A percentile compares a stretch with the other conserved stretches of the same genome.
These are phyloP conservation scores for Tausonia pullulans DNA, from an alignment of 1,284 basidiomycete species.

Conservation along the genomic window DNA sequence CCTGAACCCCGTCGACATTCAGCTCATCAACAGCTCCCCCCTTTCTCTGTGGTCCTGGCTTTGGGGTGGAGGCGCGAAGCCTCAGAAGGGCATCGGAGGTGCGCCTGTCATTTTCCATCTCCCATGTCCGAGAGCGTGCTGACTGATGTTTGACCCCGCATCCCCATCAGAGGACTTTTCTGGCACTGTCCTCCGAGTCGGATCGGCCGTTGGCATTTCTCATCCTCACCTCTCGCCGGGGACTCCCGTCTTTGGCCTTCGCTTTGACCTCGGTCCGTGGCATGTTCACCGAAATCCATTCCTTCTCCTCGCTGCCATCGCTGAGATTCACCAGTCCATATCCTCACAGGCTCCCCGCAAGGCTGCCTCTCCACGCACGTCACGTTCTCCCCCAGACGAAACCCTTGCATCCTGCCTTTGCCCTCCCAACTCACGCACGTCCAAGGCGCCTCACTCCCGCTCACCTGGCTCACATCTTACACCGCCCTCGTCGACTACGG, in stretches of 20 bases:
- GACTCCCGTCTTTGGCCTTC: conserved; percentile 1
- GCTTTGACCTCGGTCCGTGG: conserved; percentile 19
- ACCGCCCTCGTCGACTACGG: conserved; percentile 41
- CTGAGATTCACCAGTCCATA: no score
- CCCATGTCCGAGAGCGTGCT: neutral
- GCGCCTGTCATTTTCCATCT: conserved; percentile 23
- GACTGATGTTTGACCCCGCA: neutral
- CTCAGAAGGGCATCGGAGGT: neutral
- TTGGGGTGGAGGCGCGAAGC: neutral
- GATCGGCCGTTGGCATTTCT: neutral
- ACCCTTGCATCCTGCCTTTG: conserved; percentile 9
- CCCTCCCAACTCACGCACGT: conserved; percentile 24
- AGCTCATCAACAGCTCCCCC: conserved; percentile 10
- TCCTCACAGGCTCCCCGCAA: conserved; percentile 26
- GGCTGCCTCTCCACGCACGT: conserved; percentile 48
- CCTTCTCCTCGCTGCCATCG: no score
- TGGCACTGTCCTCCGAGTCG: neutral
- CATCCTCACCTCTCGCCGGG: neutral
- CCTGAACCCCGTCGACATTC: conserved; percentile 52
- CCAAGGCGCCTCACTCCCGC: conserved; percentile 4
- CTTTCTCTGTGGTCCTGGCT: neutral
- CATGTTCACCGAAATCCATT: no score
- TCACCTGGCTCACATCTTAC: conserved; percentile 45
- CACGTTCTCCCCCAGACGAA: conserved; percentile 21
- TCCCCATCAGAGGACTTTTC: neutral